phyloP scores from a whole-genome alignment of 176 grass and related monocot genomes.

The Dactylis glomerata region DNA sequence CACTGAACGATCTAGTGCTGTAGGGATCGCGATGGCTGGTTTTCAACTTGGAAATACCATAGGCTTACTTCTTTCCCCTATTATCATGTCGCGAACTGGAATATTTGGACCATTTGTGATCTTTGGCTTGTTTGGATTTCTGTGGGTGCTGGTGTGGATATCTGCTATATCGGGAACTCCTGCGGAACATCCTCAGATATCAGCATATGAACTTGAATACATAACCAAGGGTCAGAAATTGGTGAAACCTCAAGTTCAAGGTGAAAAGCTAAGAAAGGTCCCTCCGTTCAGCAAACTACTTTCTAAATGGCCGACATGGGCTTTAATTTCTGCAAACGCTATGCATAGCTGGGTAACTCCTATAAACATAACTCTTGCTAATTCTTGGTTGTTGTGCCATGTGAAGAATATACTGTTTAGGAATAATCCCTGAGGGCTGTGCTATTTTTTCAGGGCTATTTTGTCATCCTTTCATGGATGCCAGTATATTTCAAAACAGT shows the following conservation, averaged over 20 bases:
- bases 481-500: conserved; percentile 96
- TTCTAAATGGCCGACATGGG: conserved; percentile 93
- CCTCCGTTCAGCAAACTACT: conserved; percentile 91
- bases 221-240: conserved; percentile 71
- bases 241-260: conserved; percentile 42
- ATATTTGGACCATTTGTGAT: conserved; percentile 93
- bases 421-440: background rate
- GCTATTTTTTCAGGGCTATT: conserved; percentile 85
- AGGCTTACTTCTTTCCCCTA: conserved; percentile 85
- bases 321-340: conserved; percentile 94
- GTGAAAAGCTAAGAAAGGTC: conserved; percentile 56
- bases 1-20: conserved; percentile 89
- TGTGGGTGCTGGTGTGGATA: conserved; percentile 95
- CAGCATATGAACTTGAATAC: conserved; percentile 79
- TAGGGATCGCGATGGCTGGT: conserved; percentile 91
- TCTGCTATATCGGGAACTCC: conserved; percentile 83
- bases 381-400: background rate
- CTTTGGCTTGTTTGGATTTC: conserved; percentile 97
- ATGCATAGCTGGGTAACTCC: conserved; percentile 99
- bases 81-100: conserved; percentile 86
- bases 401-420: conserved; percentile 5
- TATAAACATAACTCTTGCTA: conserved; percentile 21
- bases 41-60: conserved; percentile 94
- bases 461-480: conserved; percentile 98
- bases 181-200: conserved; percentile 73